phyloP scores from a whole-genome alignment of 371 early-diverging fungal species.

The Fennellomyces sp. region DNA sequence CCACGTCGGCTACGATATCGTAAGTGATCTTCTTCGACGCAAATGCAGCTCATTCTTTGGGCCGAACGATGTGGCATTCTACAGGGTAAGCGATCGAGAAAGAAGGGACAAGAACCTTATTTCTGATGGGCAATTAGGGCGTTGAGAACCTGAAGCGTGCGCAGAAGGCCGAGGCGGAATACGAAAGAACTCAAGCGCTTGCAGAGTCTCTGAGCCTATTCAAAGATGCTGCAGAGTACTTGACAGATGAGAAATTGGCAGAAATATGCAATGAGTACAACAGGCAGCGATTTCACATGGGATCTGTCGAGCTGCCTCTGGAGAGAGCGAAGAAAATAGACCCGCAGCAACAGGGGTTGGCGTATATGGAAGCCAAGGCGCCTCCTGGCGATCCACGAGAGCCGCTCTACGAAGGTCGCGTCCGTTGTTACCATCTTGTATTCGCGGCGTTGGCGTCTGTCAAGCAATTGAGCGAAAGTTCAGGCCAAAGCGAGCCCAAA shows the following conservation, averaged over 20 bases:
- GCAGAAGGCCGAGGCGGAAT: constrained; percentile 37
- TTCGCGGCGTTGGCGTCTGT: constrained; percentile 33
- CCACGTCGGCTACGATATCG: constrained; percentile 37
- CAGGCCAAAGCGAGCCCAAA: constrained; percentile 8
- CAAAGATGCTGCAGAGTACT: constrained; percentile 36
- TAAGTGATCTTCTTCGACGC: constrained; percentile 57
- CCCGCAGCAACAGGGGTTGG: constrained; percentile 56
- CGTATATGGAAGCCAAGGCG: constrained; percentile 44
- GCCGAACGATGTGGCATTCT: constrained; percentile 72
- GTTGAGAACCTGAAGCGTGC: constrained; percentile 62
- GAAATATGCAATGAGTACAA: constrained; percentile 63
- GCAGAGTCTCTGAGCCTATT: constrained; percentile 65
- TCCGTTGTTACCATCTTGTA: constrained; percentile 48
- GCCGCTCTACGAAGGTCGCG: constrained; percentile 36
- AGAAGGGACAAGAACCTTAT: background rate
- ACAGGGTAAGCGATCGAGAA: constrained; percentile 53
- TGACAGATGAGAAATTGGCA: constrained; percentile 56
- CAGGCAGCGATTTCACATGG: constrained; percentile 53
- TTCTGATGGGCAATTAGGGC: constrained; percentile 32
- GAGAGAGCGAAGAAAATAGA: constrained; percentile 71
- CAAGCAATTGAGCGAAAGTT: background rate
- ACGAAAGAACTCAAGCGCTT: constrained; percentile 52
- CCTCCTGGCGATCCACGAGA: constrained; percentile 33
- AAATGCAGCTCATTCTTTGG: constrained; percentile 77
- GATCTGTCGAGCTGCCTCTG: constrained; percentile 71